Evolutionary conservation across 2,329 filamentous ascomycete genomes (phyloP).

Genomic region (Talaromyces amestolkiae): DNA sequence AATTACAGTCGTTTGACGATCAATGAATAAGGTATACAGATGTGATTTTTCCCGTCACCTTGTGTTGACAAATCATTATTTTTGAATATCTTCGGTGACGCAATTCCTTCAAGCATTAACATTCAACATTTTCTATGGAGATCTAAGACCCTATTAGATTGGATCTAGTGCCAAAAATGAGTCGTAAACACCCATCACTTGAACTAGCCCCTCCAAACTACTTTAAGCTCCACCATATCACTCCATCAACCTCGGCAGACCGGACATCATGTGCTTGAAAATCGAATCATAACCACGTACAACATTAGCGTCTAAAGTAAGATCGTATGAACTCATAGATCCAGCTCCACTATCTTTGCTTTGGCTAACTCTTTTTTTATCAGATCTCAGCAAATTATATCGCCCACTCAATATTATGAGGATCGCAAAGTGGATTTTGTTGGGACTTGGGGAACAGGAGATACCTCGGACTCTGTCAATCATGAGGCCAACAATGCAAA

Average conservation of each 20-base stretch:
- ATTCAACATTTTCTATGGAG: background rate
- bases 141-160: background rate
- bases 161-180: background rate
- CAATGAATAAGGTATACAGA: background rate
- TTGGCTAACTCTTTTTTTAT: background rate
- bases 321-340: background rate
- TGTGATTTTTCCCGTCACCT: background rate
- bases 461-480: background rate
- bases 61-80: background rate
- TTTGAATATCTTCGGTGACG: background rate
- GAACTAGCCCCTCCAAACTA: background rate
- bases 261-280: background rate
- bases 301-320: background rate
- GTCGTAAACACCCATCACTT: background rate
- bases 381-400: constrained; percentile 3
- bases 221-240: background rate
- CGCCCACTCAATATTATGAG: background rate
- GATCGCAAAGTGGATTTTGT: constrained; percentile 1
- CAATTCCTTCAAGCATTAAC: background rate
- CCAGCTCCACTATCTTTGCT: background rate
- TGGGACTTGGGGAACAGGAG: background rate
- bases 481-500: background rate
- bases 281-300: background rate
- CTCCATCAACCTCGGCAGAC: background rate
- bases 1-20: background rate